A percentile compares a stretch with the other conserved stretches of the same genome.
Conservation (phyloP, 306 rosid species). For the Medicago lupulina region DNA sequence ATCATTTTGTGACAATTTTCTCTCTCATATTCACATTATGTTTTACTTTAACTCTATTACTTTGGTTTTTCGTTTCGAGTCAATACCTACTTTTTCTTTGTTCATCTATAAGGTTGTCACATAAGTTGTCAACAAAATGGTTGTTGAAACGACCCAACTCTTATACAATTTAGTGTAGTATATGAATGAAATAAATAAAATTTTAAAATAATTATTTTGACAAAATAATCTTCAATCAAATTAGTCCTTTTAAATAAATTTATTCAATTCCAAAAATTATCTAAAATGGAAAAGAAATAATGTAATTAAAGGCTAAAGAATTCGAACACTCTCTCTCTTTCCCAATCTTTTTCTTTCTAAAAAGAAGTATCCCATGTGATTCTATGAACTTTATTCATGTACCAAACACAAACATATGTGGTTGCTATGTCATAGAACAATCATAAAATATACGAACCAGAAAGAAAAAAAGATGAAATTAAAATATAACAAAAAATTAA, state of each 20-base stretch:
- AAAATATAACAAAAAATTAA: not conserved
- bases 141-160: no score
- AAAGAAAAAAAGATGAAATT: not conserved
- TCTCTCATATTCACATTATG: no score
- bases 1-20: no score
- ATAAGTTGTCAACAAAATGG: no score
- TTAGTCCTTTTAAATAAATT: not conserved
- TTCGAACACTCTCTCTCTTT: not conserved
- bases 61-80: no score
- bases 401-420: not conserved
- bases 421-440: not conserved
- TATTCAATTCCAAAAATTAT: not conserved
- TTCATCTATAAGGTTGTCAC: no score
- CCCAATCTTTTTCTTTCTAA: not conserved
- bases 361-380: not conserved
- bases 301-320: not conserved
- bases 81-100: no score
- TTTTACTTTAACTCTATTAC: no score
- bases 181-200: no score
- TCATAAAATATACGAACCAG: not conserved
- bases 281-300: not conserved
- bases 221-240: not conserved
- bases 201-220: no score
- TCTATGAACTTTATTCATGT: constrained; percentile 6
- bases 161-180: not conserved